Evolutionary conservation across 2,329 filamentous ascomycete species (phyloP).

Genomic region (Neocatenulostroma microsporum): DNA sequence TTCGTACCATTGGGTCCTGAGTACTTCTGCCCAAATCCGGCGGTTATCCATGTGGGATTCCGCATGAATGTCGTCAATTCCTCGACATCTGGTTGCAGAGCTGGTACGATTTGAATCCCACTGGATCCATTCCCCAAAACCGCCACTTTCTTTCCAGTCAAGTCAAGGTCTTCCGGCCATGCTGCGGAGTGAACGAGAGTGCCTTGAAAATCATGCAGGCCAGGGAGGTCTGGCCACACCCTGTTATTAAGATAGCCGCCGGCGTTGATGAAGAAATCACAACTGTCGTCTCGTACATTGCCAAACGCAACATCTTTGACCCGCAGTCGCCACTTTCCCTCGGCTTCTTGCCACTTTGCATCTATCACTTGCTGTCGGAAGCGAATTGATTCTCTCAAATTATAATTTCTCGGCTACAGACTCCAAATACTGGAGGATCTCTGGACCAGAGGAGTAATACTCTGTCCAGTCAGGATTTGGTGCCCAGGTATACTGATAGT

Average conservation of each 20-base stretch:
- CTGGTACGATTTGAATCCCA: conserved; percentile 34
- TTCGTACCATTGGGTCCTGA: too few relatives aligned
- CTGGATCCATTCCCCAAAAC: conserved; percentile 29
- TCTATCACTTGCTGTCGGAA: conserved; percentile 12
- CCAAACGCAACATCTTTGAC: conserved; percentile 3
- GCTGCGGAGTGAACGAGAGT: conserved; percentile 28
- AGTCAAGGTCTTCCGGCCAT: conserved; percentile 26
- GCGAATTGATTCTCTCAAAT: conserved; percentile 31
- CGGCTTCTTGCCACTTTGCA: conserved; percentile 8
- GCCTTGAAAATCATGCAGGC: conserved; percentile 29
- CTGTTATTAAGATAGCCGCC: conserved; percentile 25
- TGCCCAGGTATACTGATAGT: conserved; percentile 34
- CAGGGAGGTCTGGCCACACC: conserved; percentile 32
- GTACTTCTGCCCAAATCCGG: too few relatives aligned
- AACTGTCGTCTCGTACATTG: conserved; percentile 3
- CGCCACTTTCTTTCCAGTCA: conserved; percentile 20
- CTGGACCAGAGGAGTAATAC: conserved; percentile 33
- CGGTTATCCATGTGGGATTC: conserved; percentile 35
- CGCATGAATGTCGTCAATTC: conserved; percentile 30
- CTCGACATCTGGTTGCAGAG: conserved; percentile 25
- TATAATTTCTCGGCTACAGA: conserved; percentile 29
- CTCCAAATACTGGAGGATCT: conserved; percentile 37
- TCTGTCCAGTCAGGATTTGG: conserved; percentile 18
- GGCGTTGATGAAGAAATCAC: conserved; percentile 9
- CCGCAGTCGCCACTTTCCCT: conserved; percentile 8